These are phyloP conservation scores for Lasiosphaeria miniovina DNA, from an alignment of 495 filamentous ascomycete species.

Conservation along the genomic window DNA sequence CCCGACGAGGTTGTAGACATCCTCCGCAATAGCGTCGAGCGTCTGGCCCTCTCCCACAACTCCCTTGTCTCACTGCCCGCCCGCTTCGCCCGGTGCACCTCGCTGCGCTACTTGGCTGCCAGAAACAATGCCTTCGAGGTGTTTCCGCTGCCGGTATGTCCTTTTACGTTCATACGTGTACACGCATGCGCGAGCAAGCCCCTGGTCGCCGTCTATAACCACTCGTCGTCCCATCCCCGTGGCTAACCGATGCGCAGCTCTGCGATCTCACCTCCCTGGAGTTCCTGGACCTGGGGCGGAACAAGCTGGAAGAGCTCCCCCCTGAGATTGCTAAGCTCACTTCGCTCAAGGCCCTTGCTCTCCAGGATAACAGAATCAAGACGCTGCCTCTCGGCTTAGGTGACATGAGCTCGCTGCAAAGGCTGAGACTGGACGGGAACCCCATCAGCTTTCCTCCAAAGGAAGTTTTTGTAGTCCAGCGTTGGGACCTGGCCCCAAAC, in stretches of 20 bases:
- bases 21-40: slow-evolving; percentile 75
- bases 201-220: slow-evolving; percentile 24
- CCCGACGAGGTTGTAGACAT: slow-evolving; percentile 76
- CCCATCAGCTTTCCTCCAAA: slow-evolving; percentile 66
- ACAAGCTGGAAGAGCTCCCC: slow-evolving; percentile 71
- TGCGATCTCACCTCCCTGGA: slow-evolving; percentile 81
- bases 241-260: slow-evolving; percentile 42
- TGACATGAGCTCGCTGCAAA: slow-evolving; percentile 78
- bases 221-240: slow-evolving; percentile 32
- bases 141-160: slow-evolving; percentile 54
- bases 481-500: slow-evolving; percentile 38
- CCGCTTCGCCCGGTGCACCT: slow-evolving; percentile 68
- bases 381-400: slow-evolving; percentile 74
- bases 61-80: slow-evolving; percentile 64
- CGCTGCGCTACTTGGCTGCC: slow-evolving; percentile 77
- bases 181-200: not conserved
- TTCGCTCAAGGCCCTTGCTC: slow-evolving; percentile 66
- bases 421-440: slow-evolving; percentile 80
- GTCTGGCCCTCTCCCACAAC: slow-evolving; percentile 76
- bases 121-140: slow-evolving; percentile 72
- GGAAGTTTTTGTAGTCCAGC: slow-evolving; percentile 49
- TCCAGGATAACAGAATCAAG: slow-evolving; percentile 80
- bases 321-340: slow-evolving; percentile 70
- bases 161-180: no score
- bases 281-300: slow-evolving; percentile 83